Evolutionary conservation across 441 rosid genomes (phyloP).

Genomic region (Pelargonium cotyledonis): DNA sequence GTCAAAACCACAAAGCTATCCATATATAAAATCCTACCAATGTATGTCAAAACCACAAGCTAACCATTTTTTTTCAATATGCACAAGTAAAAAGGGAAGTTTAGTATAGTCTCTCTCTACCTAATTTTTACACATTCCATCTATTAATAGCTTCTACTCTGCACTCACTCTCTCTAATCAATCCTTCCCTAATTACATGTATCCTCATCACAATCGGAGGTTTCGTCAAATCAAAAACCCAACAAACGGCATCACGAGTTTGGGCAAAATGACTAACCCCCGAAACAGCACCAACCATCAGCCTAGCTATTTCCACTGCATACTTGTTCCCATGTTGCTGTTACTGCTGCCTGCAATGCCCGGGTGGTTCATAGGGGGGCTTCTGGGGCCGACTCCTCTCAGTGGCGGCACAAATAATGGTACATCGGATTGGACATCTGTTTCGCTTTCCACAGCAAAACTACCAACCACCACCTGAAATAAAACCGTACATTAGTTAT

Average conservation of each 20-base stretch:
- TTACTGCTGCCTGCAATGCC: too few species aligned
- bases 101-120: neutral
- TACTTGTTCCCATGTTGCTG: too few species aligned
- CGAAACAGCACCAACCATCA: too few species aligned
- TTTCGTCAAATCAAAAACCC: too few species aligned
- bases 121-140: neutral
- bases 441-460: slow-evolving; percentile 23
- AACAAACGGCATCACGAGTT: too few species aligned
- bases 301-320: too few species aligned
- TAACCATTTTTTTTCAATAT: neutral
- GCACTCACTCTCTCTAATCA: too few species aligned
- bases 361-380: too few species aligned
- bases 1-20: too few species aligned
- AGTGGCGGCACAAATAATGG: slow-evolving; percentile 14
- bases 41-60: neutral
- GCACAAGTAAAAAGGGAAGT: neutral
- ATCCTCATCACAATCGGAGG: too few species aligned
- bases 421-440: slow-evolving; percentile 15
- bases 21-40: neutral
- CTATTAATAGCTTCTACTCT: neutral
- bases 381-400: neutral
- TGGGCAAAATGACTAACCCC: too few species aligned
- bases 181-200: too few species aligned
- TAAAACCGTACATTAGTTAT: neutral
- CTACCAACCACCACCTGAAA: slow-evolving; percentile 33